Percentiles rank a stretch among this genome's conserved stretches.
These are phyloP conservation scores for Cercis canadensis DNA, from an alignment of 306 rosid genomes.

Conservation along the genomic window DNA sequence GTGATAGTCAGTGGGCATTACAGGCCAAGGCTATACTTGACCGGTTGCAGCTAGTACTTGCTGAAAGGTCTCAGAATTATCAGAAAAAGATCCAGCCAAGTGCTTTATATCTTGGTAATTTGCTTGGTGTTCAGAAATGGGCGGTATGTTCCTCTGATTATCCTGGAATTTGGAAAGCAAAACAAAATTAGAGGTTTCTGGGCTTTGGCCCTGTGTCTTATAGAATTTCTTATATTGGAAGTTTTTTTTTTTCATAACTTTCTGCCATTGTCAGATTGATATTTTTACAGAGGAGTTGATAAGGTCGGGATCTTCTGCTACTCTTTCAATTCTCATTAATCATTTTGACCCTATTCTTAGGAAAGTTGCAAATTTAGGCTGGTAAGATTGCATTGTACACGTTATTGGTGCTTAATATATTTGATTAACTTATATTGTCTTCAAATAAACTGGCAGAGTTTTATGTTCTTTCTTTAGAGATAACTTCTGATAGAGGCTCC, in stretches of 20 bases:
- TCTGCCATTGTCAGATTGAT: constrained; percentile 39
- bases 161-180: not conserved
- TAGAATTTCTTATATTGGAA: no score
- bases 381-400: constrained; percentile 25
- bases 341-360: constrained; percentile 40
- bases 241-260: not conserved
- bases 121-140: constrained; percentile 40
- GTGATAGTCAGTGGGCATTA: constrained; percentile 46
- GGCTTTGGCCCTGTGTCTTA: no score
- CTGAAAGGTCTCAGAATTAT: constrained; percentile 42
- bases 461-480: not conserved
- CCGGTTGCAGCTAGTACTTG: constrained; percentile 37
- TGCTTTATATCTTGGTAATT: constrained; percentile 39
- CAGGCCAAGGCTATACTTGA: constrained; percentile 46
- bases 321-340: constrained; percentile 40
- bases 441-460: not conserved
- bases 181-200: not conserved
- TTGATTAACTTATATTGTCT: not conserved
- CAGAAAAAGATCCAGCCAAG: constrained; percentile 44
- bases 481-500: not conserved
- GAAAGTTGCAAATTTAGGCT: constrained; percentile 41
- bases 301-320: constrained; percentile 41
- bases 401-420: constrained; percentile 4
- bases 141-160: constrained; percentile 31
- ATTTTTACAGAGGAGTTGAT: constrained; percentile 45